Evolutionary conservation across 176 grass and related monocot species (phyloP).

Genomic region (Thalia dealbata): DNA sequence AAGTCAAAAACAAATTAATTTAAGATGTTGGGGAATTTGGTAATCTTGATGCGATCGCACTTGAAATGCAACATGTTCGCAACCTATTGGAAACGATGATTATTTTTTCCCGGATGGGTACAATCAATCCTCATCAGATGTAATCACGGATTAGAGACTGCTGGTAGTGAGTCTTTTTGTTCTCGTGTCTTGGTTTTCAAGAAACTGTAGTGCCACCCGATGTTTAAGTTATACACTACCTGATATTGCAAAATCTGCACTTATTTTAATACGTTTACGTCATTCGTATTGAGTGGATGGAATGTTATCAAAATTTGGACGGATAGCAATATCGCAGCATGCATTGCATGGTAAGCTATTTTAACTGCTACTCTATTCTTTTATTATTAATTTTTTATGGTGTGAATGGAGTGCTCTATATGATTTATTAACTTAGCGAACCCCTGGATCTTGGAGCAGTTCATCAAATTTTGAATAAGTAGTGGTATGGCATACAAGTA

Average conservation of each 20-base stretch:
- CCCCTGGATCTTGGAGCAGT: too few relatives aligned
- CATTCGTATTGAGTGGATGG: neutral
- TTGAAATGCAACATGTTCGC: neutral
- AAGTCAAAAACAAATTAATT: constrained; percentile 68
- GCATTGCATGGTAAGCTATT: too few relatives aligned
- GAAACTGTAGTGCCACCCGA: neutral
- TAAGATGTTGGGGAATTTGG: neutral
- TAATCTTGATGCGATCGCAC: neutral
- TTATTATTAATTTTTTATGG: too few relatives aligned
- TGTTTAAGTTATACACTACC: neutral
- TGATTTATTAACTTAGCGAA: too few relatives aligned
- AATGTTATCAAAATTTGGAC: neutral
- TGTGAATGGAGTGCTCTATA: too few relatives aligned
- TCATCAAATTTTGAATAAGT: too few relatives aligned
- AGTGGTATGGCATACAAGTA: too few relatives aligned
- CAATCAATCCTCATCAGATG: neutral
- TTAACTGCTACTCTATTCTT: too few relatives aligned
- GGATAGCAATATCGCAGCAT: neutral
- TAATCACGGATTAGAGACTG: neutral
- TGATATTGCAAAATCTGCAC: neutral
- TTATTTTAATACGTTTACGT: neutral
- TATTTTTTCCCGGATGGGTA: neutral
- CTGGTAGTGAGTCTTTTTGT: neutral
- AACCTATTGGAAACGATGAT: neutral
- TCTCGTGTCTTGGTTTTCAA: neutral